phyloP scores from a whole-genome alignment of 495 filamentous ascomycete genomes.

The Xylaria intraflava region DNA sequence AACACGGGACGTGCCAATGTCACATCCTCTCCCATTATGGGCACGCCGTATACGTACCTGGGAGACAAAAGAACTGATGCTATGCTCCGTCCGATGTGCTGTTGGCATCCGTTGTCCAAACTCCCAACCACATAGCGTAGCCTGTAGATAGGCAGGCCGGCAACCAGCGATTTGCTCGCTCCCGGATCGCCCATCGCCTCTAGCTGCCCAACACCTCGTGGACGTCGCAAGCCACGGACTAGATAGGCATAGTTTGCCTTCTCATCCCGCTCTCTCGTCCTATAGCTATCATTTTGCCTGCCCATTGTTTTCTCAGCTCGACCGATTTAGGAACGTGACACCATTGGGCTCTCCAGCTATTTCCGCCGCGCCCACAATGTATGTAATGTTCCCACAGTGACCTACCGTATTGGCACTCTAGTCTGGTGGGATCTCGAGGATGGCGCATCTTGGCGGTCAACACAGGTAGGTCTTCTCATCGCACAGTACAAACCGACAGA shows the following conservation, averaged over 20 bases:
- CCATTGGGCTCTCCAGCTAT: conserved; percentile 26
- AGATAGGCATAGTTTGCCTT: neutral
- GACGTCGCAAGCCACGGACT: neutral
- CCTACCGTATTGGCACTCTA: conserved; percentile 9
- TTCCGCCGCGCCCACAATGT: conserved; percentile 11
- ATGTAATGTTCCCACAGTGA: too few relatives aligned
- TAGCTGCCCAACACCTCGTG: neutral
- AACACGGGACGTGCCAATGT: neutral
- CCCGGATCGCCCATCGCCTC: too few relatives aligned
- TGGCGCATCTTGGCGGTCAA: conserved; percentile 20
- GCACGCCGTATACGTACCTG: neutral
- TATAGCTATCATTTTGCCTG: conserved; percentile 2
- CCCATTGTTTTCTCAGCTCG: conserved; percentile 9
- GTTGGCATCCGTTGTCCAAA: neutral
- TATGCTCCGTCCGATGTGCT: neutral
- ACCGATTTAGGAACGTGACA: conserved; percentile 18
- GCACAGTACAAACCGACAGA: conserved; percentile 8
- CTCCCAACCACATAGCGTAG: too few relatives aligned
- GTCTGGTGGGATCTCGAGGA: conserved; percentile 16
- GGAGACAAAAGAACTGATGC: neutral
- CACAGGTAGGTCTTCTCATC: conserved; percentile 11
- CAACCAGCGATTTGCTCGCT: neutral
- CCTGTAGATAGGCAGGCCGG: neutral
- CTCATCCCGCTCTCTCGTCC: neutral
- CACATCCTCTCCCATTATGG: neutral